These are phyloP conservation scores for Asterella californica DNA, from an alignment of 225 moss, liverwort and hornwort genomes.

Conservation along the genomic window DNA sequence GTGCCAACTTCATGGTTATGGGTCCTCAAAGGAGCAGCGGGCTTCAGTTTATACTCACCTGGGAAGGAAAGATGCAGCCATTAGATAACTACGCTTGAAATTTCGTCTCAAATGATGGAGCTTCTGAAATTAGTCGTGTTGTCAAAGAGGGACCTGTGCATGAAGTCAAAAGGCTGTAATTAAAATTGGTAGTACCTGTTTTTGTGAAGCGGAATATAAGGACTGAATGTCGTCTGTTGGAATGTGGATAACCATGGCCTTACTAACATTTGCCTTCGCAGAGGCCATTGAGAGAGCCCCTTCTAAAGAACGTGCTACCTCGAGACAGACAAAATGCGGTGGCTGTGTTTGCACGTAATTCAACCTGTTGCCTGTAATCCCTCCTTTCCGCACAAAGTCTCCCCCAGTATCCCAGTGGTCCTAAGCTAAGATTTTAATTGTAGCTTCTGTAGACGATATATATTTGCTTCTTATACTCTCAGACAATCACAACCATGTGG, in stretches of 20 bases:
- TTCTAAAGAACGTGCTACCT: slow-evolving; percentile 37
- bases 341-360: slow-evolving; percentile 64
- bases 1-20: background rate
- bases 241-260: background rate
- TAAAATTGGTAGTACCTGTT: background rate
- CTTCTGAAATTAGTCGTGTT: background rate
- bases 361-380: slow-evolving; percentile 55
- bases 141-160: background rate
- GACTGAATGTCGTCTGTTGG: background rate
- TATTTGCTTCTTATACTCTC: background rate
- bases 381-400: slow-evolving; percentile 51
- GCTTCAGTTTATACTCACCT: background rate
- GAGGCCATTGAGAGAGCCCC: slow-evolving; percentile 43
- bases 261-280: slow-evolving; percentile 23
- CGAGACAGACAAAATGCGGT: slow-evolving; percentile 45
- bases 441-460: background rate
- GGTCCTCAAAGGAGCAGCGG: background rate
- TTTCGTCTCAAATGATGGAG: background rate
- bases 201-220: background rate
- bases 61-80: background rate
- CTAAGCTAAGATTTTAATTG: background rate
- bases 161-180: background rate
- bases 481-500: background rate
- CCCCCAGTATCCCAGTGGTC: slow-evolving; percentile 32
- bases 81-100: background rate